A percentile compares a stretch with the other conserved stretches of the same genome.
phyloP scores from a whole-genome alignment of 2,329 filamentous ascomycete species.

The Aspergillus arachidicola region DNA sequence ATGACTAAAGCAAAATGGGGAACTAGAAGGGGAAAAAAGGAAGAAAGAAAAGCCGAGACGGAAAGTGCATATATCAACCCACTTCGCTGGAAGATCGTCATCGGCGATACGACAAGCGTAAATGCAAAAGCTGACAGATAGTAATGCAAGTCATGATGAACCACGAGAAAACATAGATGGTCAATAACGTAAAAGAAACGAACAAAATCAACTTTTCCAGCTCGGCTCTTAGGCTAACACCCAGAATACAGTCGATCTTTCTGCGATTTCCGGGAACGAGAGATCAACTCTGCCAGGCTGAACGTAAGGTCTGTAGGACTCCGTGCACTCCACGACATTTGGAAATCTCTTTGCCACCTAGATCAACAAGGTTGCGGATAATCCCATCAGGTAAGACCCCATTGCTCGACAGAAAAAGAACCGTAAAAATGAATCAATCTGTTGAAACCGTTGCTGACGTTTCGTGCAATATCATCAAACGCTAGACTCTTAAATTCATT shows the following conservation, averaged over 20 bases:
- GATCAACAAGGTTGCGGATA: slow-evolving; percentile 57
- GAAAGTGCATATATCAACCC: slow-evolving; percentile 28
- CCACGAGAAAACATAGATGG: slow-evolving; percentile 19
- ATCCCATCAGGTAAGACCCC: slow-evolving; percentile 56
- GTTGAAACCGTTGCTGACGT: slow-evolving; percentile 59
- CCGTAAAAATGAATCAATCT: slow-evolving; percentile 66
- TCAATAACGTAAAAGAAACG: slow-evolving; percentile 20
- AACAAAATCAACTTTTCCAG: slow-evolving; percentile 49
- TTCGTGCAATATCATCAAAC: slow-evolving; percentile 61
- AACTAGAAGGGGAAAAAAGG: slow-evolving; percentile 12
- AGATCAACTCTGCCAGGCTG: slow-evolving; percentile 53
- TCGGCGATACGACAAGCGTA: slow-evolving; percentile 26
- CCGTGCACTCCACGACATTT: background rate
- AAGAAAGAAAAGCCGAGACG: slow-evolving; percentile 23
- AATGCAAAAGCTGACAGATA: slow-evolving; percentile 25
- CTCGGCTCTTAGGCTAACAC: slow-evolving; percentile 53
- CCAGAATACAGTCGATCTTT: slow-evolving; percentile 58
- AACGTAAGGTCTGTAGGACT: slow-evolving; percentile 48
- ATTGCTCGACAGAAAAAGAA: slow-evolving; percentile 54
- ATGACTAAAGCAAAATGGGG: slow-evolving; percentile 27
- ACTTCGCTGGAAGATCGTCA: slow-evolving; percentile 25
- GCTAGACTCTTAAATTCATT: slow-evolving; percentile 68
- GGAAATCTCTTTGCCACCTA: slow-evolving; percentile 46
- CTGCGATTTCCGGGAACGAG: slow-evolving; percentile 54
- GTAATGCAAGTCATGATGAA: slow-evolving; percentile 27